Base-by-base conservation (phyloP, 2,329 filamentous ascomycete genomes). In the Calonectria naviculata region DNA sequence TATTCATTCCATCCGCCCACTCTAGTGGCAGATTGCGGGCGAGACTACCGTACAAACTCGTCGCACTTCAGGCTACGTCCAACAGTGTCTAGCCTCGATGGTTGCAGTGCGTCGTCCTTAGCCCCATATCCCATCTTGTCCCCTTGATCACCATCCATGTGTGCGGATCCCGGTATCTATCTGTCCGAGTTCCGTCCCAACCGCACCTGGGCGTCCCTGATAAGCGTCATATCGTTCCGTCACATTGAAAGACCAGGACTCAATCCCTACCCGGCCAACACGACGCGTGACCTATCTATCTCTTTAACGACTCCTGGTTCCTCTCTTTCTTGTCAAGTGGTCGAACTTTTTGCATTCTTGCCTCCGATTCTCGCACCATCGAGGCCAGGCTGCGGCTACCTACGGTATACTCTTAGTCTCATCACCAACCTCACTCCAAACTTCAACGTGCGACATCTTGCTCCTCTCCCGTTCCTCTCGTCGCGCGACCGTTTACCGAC, bases 211-310 rank as follows among this genome's bases (percentile, higher is more conserved):
- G 67, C 56, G 31, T 34, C 19, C 54, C 61, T 72, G 76, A 77
- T 78, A 78, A 78, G 76, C 76, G 76, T 75, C 75, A 78, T 73
- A 68, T 70, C 70, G 54, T 70, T 75, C 54, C 38, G 62, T 66
- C 67, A 65, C 52, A 26, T 52, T 36, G 24, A 36, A 63, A 66
- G 38, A 34, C 24, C 36, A 36, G 54, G 54, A 56, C 67, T 74
- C 67, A 67, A 66, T 71, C 73, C 68, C 62, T 52, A 36, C 36
- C 28, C 56, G 56, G 29, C 36, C 38, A 56, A 63, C 44, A 28
- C 36, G 24, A 41, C 67, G 54, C 67, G 67, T 70, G 67, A 70
- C 67, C 31, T 66, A 29, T 24, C 31, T 66, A 29, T 24, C 28
- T 31, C 42, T 60, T 41, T n/a, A 36, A 52, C 42, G 21, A 38